A percentile compares a stretch with the other conserved stretches of the same genome.
These are phyloP conservation scores for Gliomastix tumulicola DNA, from an alignment of 2,329 filamentous ascomycete genomes.

Conservation along the genomic window DNA sequence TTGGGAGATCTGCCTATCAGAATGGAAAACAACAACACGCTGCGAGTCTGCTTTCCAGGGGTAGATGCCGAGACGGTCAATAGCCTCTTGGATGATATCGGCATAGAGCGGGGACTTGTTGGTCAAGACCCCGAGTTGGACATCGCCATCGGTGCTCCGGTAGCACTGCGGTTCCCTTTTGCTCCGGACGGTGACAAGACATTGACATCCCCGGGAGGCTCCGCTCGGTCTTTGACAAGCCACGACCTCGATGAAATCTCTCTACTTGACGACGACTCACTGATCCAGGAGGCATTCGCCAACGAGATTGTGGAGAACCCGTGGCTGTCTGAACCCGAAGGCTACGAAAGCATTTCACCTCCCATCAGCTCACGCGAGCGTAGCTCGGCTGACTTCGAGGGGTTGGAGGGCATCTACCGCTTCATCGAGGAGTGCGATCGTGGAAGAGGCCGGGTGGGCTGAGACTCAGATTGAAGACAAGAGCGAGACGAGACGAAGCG, in stretches of 20 bases:
- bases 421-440: constrained; percentile 53
- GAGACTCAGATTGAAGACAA: constrained; percentile 7
- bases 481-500: too few relatives aligned
- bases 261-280: constrained; percentile 23
- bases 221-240: constrained; percentile 34
- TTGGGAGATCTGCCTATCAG: constrained; percentile 80
- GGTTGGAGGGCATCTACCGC: constrained; percentile 49
- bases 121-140: constrained; percentile 73
- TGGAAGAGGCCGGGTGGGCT: constrained; percentile 22
- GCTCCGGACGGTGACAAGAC: constrained; percentile 49
- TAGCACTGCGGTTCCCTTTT: constrained; percentile 81
- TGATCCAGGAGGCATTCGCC: constrained; percentile 30
- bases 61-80: constrained; percentile 81
- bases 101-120: constrained; percentile 73
- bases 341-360: constrained; percentile 44
- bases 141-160: constrained; percentile 54
- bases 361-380: constrained; percentile 35
- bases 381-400: constrained; percentile 42
- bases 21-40: constrained; percentile 57
- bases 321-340: constrained; percentile 40
- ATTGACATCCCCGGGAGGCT: constrained; percentile 39
- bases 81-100: constrained; percentile 76
- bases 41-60: constrained; percentile 85
- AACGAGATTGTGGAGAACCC: constrained; percentile 34
- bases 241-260: constrained; percentile 31